Conservation (phyloP, 345 rosid species). For the Iberis pinnata region DNA sequence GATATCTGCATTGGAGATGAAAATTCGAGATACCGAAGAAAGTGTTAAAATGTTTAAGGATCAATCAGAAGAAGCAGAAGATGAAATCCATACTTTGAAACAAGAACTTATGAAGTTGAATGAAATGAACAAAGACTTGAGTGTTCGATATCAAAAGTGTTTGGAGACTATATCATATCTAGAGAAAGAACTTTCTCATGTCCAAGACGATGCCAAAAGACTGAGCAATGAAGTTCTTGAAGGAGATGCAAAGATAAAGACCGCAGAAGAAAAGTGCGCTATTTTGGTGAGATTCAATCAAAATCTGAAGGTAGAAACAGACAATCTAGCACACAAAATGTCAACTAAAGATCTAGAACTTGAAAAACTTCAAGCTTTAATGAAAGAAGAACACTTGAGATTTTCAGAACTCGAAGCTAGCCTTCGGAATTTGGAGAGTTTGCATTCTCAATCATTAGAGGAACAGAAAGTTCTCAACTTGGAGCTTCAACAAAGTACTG, state of each 20-base stretch:
- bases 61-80: constrained; percentile 51
- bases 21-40: constrained; percentile 51
- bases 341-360: constrained; percentile 68
- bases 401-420: constrained; percentile 52
- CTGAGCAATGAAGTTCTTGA: constrained; percentile 53
- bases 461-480: constrained; percentile 61
- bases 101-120: constrained; percentile 43
- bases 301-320: constrained; percentile 56
- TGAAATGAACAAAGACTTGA: constrained; percentile 61
- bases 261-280: constrained; percentile 47
- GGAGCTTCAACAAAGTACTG: constrained; percentile 54
- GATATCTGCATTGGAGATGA: constrained; percentile 55
- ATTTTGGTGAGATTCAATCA: constrained; percentile 56
- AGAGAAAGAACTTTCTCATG: constrained; percentile 52
- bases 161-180: constrained; percentile 53
- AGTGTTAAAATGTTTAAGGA: constrained; percentile 39
- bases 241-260: constrained; percentile 51
- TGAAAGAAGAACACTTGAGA: constrained; percentile 52
- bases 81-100: constrained; percentile 48
- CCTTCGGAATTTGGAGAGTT: constrained; percentile 42
- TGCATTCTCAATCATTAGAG: constrained; percentile 50
- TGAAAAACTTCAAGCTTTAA: constrained; percentile 44
- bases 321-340: constrained; percentile 41
- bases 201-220: constrained; percentile 47
- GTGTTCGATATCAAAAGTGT: constrained; percentile 47